Evolutionary conservation across 345 rosid species (phyloP).

Genomic region (Hevea brasiliensis): DNA sequence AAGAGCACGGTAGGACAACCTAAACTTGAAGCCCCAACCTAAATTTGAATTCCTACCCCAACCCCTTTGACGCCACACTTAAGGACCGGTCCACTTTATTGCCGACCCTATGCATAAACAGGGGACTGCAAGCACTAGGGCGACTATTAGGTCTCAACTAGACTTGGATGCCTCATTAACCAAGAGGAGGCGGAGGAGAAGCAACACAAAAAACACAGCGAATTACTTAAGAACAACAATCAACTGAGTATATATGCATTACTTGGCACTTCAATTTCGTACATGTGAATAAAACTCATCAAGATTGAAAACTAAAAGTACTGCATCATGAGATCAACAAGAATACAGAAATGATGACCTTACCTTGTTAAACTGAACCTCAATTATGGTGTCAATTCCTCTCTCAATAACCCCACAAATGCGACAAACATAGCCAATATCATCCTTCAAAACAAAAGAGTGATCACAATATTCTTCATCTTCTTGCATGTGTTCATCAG

Average conservation of each 20-base stretch:
- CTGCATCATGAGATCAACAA: neutral
- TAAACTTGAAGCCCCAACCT: neutral
- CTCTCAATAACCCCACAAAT: conserved; percentile 72
- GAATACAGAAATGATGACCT: conserved; percentile 4
- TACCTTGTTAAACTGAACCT: conserved; percentile 77
- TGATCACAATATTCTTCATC: conserved; percentile 72
- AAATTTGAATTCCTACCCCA: neutral
- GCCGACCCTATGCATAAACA: neutral
- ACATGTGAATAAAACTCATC: neutral
- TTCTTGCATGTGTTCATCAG: conserved; percentile 43
- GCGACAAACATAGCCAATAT: conserved; percentile 88
- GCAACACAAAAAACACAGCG: neutral
- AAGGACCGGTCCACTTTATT: neutral
- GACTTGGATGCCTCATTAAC: neutral
- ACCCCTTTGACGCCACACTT: neutral
- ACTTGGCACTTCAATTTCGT: neutral
- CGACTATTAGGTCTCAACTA: neutral
- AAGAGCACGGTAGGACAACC: neutral
- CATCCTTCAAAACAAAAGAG: conserved; percentile 77
- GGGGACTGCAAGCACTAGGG: neutral
- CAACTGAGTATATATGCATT: neutral
- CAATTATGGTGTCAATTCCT: conserved; percentile 76
- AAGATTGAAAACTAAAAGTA: conserved; percentile 1
- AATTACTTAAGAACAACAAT: neutral
- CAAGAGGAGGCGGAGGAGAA: neutral